phyloP scores from a whole-genome alignment of 768 basidiomycete species.

The Lenzites betulinus region DNA sequence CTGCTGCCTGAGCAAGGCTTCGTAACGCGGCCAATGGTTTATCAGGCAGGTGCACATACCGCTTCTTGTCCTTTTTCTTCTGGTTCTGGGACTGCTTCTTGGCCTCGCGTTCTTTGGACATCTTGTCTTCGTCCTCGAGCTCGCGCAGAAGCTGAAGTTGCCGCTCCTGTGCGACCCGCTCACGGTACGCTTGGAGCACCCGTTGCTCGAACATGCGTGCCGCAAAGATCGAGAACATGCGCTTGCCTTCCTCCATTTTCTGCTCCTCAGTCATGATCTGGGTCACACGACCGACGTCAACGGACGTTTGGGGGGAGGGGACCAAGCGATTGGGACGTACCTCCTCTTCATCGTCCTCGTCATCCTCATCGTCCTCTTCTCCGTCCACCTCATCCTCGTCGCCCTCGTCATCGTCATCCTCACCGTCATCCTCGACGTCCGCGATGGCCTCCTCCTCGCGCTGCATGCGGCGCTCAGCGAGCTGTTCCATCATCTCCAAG shows the following conservation, averaged over 20 bases:
- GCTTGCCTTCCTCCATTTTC: slow-evolving; percentile 98
- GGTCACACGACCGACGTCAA: slow-evolving; percentile 14
- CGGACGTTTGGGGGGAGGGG: slow-evolving; percentile 3
- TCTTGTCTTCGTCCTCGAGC: slow-evolving; percentile 93
- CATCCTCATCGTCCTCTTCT: slow-evolving; percentile 53
- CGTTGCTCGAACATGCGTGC: slow-evolving; percentile 99
- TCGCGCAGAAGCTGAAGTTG: slow-evolving; percentile 92
- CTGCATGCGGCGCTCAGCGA: slow-evolving; percentile 91
- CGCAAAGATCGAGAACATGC: slow-evolving; percentile 99
- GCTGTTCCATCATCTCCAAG: slow-evolving; percentile 99
- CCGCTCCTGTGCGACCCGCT: slow-evolving; percentile 94
- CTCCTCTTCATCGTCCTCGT: slow-evolving; percentile 52
- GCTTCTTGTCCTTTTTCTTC: slow-evolving; percentile 99
- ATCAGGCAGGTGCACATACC: slow-evolving; percentile 44
- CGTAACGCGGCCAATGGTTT: slow-evolving; percentile 12
- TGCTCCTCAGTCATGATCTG: slow-evolving; percentile 91
- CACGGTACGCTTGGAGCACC: slow-evolving; percentile 93
- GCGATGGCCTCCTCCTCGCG: slow-evolving; percentile 71
- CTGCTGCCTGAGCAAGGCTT: slow-evolving; percentile 62
- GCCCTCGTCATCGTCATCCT: slow-evolving; percentile 53
- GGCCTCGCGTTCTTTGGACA: slow-evolving; percentile 82
- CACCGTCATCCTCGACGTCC: slow-evolving; percentile 48
- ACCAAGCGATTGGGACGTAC: background rate
- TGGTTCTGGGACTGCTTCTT: slow-evolving; percentile 94
- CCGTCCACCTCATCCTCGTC: slow-evolving; percentile 53